phyloP scores from a whole-genome alignment of 2,329 filamentous ascomycete genomes.

The Scedosporium aurantiacum region DNA sequence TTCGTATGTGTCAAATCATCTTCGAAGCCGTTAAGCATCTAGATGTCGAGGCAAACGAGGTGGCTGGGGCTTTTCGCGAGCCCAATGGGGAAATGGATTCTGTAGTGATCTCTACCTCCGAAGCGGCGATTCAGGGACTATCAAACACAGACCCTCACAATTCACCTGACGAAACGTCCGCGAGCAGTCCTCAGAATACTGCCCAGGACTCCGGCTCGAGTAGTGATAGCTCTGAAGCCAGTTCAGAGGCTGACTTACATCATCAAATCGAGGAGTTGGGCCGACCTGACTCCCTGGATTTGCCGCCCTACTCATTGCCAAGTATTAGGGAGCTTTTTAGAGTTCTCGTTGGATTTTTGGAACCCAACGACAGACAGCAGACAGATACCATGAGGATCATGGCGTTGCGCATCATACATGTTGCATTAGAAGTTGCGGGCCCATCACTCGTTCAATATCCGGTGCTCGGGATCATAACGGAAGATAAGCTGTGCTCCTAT shows the following conservation, averaged over 20 bases:
- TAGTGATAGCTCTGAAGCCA: constrained; percentile 22
- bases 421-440: constrained; percentile 89
- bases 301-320: constrained; percentile 84
- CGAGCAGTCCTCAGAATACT: not conserved
- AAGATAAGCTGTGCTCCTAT: constrained; percentile 86
- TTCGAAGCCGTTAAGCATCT: constrained; percentile 87
- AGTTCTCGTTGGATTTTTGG: constrained; percentile 83
- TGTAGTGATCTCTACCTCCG: constrained; percentile 71
- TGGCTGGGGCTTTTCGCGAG: constrained; percentile 54
- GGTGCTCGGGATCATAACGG: constrained; percentile 73
- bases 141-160: not conserved
- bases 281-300: constrained; percentile 36
- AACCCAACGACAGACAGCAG: constrained; percentile 85
- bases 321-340: constrained; percentile 92
- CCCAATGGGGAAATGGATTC: constrained; percentile 59
- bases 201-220: not conserved
- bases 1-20: constrained; percentile 98
- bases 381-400: constrained; percentile 95
- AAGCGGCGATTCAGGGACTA: not conserved
- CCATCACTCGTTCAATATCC: constrained; percentile 91
- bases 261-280: constrained; percentile 18
- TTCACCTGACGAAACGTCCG: not conserved
- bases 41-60: constrained; percentile 62
- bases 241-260: not conserved
- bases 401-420: constrained; percentile 93